A percentile compares a stretch with the other conserved stretches of the same genome.
These are phyloP conservation scores for Volvox africanus DNA, from an alignment of 139 green algal species.

Conservation along the genomic window DNA sequence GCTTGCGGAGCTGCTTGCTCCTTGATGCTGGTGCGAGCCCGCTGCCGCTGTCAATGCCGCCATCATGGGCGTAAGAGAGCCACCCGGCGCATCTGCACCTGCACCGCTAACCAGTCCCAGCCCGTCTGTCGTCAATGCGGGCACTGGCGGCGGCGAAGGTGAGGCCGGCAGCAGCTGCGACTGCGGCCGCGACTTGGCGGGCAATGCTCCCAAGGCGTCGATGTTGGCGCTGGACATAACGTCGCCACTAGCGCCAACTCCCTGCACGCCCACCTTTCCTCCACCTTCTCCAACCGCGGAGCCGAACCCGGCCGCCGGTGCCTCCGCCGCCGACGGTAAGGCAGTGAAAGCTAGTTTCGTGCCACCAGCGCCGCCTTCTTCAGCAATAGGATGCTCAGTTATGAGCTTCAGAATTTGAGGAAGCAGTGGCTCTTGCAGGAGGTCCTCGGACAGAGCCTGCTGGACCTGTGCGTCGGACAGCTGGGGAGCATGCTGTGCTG, in stretches of 20 bases:
- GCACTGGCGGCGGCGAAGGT: not conserved
- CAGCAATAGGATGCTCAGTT: not conserved
- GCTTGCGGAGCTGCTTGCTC: not conserved
- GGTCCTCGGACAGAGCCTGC: constrained; percentile 33
- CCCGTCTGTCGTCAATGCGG: not conserved
- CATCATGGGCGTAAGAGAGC: not conserved
- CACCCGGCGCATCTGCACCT: not conserved
- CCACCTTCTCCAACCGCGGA: not conserved
- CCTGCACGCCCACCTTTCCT: not conserved
- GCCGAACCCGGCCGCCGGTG: not conserved
- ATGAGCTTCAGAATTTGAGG: not conserved
- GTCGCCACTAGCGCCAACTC: not conserved
- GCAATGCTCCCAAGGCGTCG: not conserved
- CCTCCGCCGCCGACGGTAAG: not conserved
- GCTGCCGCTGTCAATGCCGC: not conserved
- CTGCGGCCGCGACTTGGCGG: not conserved
- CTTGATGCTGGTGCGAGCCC: not conserved
- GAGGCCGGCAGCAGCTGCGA: not conserved
- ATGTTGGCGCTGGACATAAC: not conserved
- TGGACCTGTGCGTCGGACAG: constrained; percentile 5
- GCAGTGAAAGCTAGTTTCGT: not conserved
- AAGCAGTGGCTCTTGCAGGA: not conserved
- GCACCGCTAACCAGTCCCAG: not conserved
- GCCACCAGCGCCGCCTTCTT: not conserved
- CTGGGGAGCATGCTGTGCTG: constrained; percentile 7